These are phyloP conservation scores for Phallus indusiatus DNA, from an alignment of 768 basidiomycete genomes.

Conservation along the genomic window DNA sequence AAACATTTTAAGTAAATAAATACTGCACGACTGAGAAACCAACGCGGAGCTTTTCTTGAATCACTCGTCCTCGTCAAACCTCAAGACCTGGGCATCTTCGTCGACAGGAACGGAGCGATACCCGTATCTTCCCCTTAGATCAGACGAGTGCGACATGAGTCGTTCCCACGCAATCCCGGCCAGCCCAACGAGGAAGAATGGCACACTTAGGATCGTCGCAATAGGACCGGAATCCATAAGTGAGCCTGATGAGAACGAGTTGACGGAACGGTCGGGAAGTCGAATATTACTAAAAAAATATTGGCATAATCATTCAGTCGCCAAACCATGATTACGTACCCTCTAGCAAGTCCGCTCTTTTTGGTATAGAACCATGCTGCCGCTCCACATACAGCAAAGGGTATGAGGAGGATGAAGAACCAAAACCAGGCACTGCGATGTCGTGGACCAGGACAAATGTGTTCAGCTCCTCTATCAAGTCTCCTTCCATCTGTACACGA, in stretches of 20 bases:
- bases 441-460: slow-evolving; percentile 74
- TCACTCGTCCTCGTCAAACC: slow-evolving; percentile 72
- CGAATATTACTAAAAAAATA: slow-evolving; percentile 54
- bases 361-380: slow-evolving; percentile 78
- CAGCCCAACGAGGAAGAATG: slow-evolving; percentile 81
- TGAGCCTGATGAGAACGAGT: slow-evolving; percentile 19
- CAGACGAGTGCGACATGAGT: slow-evolving; percentile 20
- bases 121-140: slow-evolving; percentile 1
- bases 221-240: slow-evolving; percentile 38
- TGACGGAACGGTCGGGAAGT: slow-evolving; percentile 49
- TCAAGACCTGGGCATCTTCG: slow-evolving; percentile 79
- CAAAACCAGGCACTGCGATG: slow-evolving; percentile 77
- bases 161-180: slow-evolving; percentile 65
- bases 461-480: slow-evolving; percentile 64
- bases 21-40: no score
- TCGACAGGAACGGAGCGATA: slow-evolving; percentile 50
- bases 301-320: slow-evolving; percentile 5
- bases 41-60: not conserved
- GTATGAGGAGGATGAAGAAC: slow-evolving; percentile 65
- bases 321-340: slow-evolving; percentile 38
- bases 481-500: slow-evolving; percentile 72
- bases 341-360: slow-evolving; percentile 60
- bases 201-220: slow-evolving; percentile 76
- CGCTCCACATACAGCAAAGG: slow-evolving; percentile 67
- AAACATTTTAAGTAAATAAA: not conserved